Base-by-base conservation (phyloP, 1,284 basidiomycete genomes). In the Sanghuangporus baumii region DNA sequence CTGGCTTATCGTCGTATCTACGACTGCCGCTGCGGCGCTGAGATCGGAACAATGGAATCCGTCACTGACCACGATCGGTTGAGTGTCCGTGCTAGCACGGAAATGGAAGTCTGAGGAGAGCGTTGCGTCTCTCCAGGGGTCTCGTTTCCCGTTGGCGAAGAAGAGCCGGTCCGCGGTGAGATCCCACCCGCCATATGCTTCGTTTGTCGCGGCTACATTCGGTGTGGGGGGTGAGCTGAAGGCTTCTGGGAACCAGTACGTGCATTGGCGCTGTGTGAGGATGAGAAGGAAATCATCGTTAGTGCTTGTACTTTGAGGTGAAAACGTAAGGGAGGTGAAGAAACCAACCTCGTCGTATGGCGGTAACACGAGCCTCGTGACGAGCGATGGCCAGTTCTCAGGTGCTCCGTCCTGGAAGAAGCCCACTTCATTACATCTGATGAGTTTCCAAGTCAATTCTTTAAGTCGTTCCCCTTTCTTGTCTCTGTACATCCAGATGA, bases 91-190 rank as follows among this genome's bases (percentile, higher is more conserved):
- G 69, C 80, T 87, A 16, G 69, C 26, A 60, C 81, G 75, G 60
- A 73, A 67, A n/a, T 79, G 73, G 37, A 76, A 76, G 36, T 81
- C 78, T 0, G 87, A 84, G 4, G 87, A 88, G 14, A 88, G 74
- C 0, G 88, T 89, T 6, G 82, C 81, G 63, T 86, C 85, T 64
- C 81, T 79, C 88, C 87, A 90, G n/a, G 88, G 87, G 69, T 89
- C 88, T 55, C 87, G 82, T 54, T 77, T 72, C 48, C 86, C 87
- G 60, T 86, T 89, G 20, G 84, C 85, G 67, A 88, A 87, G 79
- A 90, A 88, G 0, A 91, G 73, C 18, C 80, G 78, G 58, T 83
- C 73, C 51, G 81, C 74, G 23, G 75, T 73, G 31, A 87, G 79
- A 68, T 84, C 74, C 86, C 87, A 90, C 2, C 88, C 88, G 8